These are phyloP conservation scores for Penicillium chermesinum DNA, from an alignment of 495 filamentous ascomycete species.

Conservation along the genomic window DNA sequence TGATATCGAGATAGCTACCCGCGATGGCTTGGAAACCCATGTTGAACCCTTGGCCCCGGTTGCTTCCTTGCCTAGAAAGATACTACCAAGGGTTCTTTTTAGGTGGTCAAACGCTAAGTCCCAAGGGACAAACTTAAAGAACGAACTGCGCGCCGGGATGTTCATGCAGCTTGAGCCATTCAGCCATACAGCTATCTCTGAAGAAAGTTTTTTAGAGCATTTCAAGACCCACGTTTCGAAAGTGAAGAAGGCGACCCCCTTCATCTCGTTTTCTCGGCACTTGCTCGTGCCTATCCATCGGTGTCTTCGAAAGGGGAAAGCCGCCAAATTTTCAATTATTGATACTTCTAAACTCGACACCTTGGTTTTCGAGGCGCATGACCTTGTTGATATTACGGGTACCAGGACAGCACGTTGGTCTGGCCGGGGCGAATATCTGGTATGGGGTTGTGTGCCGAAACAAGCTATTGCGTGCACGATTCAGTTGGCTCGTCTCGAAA, in stretches of 20 bases:
- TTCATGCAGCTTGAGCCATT: conserved; percentile 13
- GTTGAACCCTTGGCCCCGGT: not conserved
- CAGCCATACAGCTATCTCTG: conserved; percentile 12
- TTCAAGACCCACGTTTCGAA: conserved; percentile 25
- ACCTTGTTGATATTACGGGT: conserved; percentile 13
- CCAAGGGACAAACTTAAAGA: conserved; percentile 27
- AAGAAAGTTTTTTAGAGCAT: conserved; percentile 14
- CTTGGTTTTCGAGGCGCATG: conserved; percentile 19
- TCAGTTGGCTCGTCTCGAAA: conserved; percentile 15
- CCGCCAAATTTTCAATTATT: conserved; percentile 27
- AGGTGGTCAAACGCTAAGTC: conserved; percentile 33
- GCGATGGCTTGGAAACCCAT: not conserved
- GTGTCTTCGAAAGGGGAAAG: conserved; percentile 18
- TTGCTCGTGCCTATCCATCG: conserved; percentile 33
- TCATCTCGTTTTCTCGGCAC: conserved; percentile 28
- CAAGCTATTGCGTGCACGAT: conserved; percentile 27
- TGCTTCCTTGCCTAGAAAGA: conserved; percentile 1
- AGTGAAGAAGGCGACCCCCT: conserved; percentile 15
- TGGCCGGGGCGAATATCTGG: conserved; percentile 29
- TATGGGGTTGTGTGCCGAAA: conserved; percentile 25
- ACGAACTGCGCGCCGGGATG: conserved; percentile 17
- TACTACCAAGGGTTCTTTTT: conserved; percentile 27
- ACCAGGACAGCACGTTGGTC: conserved; percentile 19
- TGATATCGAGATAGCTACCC: not conserved
- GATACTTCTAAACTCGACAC: conserved; percentile 24